Percentiles rank a stretch among this genome's conserved stretches.
phyloP scores from a whole-genome alignment of 805 yeast genomes.

The Cyberlindnera americana region DNA sequence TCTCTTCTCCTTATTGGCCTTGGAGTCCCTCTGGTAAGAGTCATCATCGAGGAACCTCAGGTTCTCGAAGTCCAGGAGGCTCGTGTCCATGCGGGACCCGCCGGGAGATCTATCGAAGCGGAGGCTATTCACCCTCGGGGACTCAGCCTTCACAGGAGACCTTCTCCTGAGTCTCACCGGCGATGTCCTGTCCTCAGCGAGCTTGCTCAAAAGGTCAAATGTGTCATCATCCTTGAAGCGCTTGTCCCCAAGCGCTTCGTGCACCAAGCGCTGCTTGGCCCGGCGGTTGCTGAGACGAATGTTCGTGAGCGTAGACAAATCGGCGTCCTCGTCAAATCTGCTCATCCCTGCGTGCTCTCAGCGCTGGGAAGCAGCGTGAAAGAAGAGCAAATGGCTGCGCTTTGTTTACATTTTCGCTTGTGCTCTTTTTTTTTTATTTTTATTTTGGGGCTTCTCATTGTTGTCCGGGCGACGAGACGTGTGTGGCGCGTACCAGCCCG shows the following conservation, averaged over 20 bases:
- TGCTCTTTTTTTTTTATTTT: too few relatives aligned
- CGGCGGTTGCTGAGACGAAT: conserved; percentile 20
- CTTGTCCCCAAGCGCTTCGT: conserved; percentile 1
- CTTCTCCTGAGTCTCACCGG: background rate
- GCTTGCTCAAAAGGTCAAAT: background rate
- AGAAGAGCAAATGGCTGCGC: too few relatives aligned
- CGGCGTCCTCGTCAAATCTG: conserved; percentile 12
- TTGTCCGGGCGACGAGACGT: too few relatives aligned
- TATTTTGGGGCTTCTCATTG: too few relatives aligned
- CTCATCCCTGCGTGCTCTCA: background rate
- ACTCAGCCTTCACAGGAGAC: too few relatives aligned
- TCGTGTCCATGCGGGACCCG: conserved; percentile 16
- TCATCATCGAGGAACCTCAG: conserved; percentile 17
- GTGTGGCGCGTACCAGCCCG: too few relatives aligned
- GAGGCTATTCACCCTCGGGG: too few relatives aligned
- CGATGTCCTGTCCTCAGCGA: background rate
- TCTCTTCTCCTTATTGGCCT: conserved; percentile 18
- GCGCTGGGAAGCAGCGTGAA: too few relatives aligned
- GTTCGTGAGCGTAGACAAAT: conserved; percentile 22
- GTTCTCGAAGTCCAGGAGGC: conserved; percentile 17
- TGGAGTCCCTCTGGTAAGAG: conserved; percentile 6
- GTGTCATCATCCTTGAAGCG: conserved; percentile 1
- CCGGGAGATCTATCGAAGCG: too few relatives aligned
- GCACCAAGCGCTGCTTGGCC: conserved; percentile 15
- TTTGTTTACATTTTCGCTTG: too few relatives aligned